phyloP scores from a whole-genome alignment of 306 rosid genomes.

The Lathyrus oleraceus region DNA sequence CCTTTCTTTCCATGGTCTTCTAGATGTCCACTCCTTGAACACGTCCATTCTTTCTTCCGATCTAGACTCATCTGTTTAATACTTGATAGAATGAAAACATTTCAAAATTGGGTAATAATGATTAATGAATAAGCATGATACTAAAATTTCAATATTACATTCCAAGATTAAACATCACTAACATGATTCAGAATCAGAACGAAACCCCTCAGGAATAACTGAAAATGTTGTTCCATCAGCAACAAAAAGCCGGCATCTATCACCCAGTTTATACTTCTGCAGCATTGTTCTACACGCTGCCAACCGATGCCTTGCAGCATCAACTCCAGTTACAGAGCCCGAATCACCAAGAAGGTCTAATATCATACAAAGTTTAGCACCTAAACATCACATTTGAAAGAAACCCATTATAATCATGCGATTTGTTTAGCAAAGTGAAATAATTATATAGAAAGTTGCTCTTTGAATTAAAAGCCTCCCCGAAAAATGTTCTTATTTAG shows the following conservation, averaged over 20 bases:
- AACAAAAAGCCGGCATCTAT: constrained; percentile 80
- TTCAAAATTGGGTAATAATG: constrained; percentile 37
- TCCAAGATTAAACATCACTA: constrained; percentile 38
- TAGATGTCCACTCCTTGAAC: constrained; percentile 83
- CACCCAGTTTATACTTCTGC: constrained; percentile 75
- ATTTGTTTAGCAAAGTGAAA: constrained; percentile 6
- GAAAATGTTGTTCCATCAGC: constrained; percentile 81
- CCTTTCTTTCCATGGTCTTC: constrained; percentile 88
- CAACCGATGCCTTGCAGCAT: constrained; percentile 85
- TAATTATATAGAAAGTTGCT: neutral
- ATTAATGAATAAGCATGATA: neutral
- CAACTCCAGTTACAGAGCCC: constrained; percentile 88
- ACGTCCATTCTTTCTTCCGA: constrained; percentile 49
- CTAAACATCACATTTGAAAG: constrained; percentile 43
- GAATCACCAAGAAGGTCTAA: constrained; percentile 72
- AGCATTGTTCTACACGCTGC: constrained; percentile 87
- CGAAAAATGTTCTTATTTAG: neutral
- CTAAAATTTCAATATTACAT: constrained; percentile 7
- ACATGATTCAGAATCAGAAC: constrained; percentile 53
- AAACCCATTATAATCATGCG: neutral
- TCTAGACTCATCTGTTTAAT: constrained; percentile 57
- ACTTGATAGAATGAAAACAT: constrained; percentile 59
- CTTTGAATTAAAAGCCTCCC: neutral
- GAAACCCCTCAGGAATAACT: constrained; percentile 47
- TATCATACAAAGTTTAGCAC: constrained; percentile 93